A percentile compares a stretch with the other conserved stretches of the same genome.
Evolutionary conservation across 2,329 filamentous ascomycete species (phyloP).

Genomic region (Pseudogymnoascus sp.): DNA sequence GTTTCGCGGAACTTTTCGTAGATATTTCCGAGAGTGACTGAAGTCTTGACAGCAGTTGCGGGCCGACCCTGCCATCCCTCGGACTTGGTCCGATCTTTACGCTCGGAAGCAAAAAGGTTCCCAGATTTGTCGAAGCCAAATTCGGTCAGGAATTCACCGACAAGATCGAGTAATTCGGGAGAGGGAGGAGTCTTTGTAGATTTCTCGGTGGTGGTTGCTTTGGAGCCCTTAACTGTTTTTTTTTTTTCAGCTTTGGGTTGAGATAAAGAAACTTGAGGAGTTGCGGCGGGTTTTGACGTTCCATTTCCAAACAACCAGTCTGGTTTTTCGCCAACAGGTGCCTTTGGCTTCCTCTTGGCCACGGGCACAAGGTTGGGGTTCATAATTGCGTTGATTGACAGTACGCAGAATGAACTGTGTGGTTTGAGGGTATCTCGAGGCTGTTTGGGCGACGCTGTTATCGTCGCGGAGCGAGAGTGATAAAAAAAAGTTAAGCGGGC

Average conservation of each 20-base stretch:
- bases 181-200: slow-evolving; percentile 36
- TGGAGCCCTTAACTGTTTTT: neutral
- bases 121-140: slow-evolving; percentile 56
- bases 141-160: slow-evolving; percentile 57
- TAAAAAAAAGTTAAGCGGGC: slow-evolving; percentile 6
- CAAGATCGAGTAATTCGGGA: slow-evolving; percentile 54
- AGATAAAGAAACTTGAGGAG: slow-evolving; percentile 5
- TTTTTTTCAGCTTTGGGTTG: slow-evolving; percentile 13
- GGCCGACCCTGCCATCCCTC: slow-evolving; percentile 36
- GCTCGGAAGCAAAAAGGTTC: slow-evolving; percentile 54
- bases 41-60: slow-evolving; percentile 12
- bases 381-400: slow-evolving; percentile 6
- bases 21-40: slow-evolving; percentile 28
- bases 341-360: slow-evolving; percentile 22
- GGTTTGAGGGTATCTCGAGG: neutral
- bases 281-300: slow-evolving; percentile 13
- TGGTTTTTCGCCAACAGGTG: slow-evolving; percentile 18
- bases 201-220: slow-evolving; percentile 8
- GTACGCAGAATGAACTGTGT: neutral
- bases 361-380: slow-evolving; percentile 27
- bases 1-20: slow-evolving; percentile 32
- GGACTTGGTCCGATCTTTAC: slow-evolving; percentile 31
- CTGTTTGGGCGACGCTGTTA: neutral
- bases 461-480: neutral
- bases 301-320: slow-evolving; percentile 26